Evolutionary conservation across 1,284 basidiomycete species (phyloP), one percentile per base, ranked within the genome.

Genomic region (Megacollybia platyphylla): DNA sequence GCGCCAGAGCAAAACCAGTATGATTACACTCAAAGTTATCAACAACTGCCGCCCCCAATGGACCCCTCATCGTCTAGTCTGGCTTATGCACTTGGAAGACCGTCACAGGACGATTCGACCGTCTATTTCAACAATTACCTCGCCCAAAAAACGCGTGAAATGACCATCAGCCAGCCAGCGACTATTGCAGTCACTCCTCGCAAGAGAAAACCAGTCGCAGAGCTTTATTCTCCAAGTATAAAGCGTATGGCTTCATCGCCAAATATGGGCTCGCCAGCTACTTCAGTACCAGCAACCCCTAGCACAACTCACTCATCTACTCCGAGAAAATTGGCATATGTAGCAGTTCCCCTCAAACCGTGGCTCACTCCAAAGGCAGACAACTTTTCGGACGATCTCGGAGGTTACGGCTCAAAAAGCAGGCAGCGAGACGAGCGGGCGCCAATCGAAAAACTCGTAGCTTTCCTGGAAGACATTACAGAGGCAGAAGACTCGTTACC

Each of bases 401-500:
- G 75, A 36, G 76, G 76, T 3, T 79, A 34, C 77, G 28, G 64
- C 63, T 31, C 71, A 69, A 44, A 65, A 73, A 39, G 82, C 78
- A 1, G 85, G 84, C 10, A 85, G 46, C 67, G 85, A 39, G 87
- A 89, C 56, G 78, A 79, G 24, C 63, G 85, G 62, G 40, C 30
- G 32, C 46, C 36, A 29, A 39, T 48, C 3, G 44, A 48, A 31
- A 48, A 46, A 40, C 30, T 46, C 2, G 20, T 41, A 5, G 68
- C 69, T 5, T 57, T 83, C 13, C 64, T 93, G 1, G 88, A 93
- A 47, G 88, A 93, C 44, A 74, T 94, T 15, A 87, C 93, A 50
- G 88, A 93, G 55, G 87, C 89, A 0, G 86, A 93, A 54, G 91
- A 94, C 54, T 59, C 73, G 0, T 66, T 94, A 15, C 73, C 84